Evolutionary conservation across 148 eudicot genomes (phyloP).

Genomic region (Persicaria maculosa): DNA sequence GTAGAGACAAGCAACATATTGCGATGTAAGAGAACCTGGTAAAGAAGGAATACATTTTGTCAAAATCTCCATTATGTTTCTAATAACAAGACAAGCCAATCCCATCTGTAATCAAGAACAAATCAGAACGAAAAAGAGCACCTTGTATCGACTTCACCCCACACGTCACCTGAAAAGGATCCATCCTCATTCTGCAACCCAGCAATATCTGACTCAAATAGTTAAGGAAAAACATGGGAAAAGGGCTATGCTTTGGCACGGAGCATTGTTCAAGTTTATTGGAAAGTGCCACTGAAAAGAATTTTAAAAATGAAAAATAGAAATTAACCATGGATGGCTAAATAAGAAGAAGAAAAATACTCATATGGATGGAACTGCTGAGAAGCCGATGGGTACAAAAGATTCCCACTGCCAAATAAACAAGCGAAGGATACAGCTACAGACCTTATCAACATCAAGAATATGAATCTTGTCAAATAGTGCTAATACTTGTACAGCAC

Average conservation of each 20-base stretch:
- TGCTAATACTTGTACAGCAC: constrained; percentile 87
- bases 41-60: constrained; percentile 7
- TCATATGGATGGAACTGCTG: neutral
- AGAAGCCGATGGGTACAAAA: neutral
- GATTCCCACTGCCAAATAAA: neutral
- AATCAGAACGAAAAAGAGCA: constrained; percentile 16
- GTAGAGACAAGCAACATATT: constrained; percentile 63
- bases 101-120: neutral
- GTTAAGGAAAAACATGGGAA: constrained; percentile 29
- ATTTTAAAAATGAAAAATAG: neutral
- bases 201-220: constrained; percentile 45
- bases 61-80: neutral
- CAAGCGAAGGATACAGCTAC: constrained; percentile 68
- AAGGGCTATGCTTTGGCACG: neutral
- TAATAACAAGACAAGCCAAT: neutral
- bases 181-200: constrained; percentile 89
- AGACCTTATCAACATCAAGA: constrained; percentile 71
- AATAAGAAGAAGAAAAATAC: neutral
- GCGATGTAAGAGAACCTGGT: constrained; percentile 85
- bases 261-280: neutral
- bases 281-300: neutral
- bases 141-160: constrained; percentile 98
- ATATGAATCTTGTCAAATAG: constrained; percentile 65
- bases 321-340: neutral
- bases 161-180: constrained; percentile 88